Evolutionary conservation across 169 alveolate genomes (phyloP), one percentile per base, ranked within the genome.

Genomic region (Plasmodium berghei): DNA sequence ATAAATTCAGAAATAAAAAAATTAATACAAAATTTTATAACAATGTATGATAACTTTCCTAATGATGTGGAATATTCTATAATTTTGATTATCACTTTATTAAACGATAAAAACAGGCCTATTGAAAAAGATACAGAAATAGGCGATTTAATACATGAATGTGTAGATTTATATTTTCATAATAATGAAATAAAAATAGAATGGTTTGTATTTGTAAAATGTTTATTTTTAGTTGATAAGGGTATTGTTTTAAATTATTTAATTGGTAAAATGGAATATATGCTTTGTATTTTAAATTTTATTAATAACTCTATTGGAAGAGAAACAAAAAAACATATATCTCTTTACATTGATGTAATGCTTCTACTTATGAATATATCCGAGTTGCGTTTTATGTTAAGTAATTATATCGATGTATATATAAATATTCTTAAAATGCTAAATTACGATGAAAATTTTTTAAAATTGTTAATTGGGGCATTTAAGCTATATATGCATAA

Each of bases 401-500:
- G 26, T 59, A 46, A 62, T 48, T 67, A 80, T 58, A 80, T 80
- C 10, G 80, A 80, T 46, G 16, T 80, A 18, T 80, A 80, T 61
- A 28, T 67, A 14, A 54, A 54, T 12, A 80, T 80, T 16, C 49
- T 80, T 46, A 80, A 48, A 71, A 55, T 66, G 20, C 12, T 80
- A 22, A 69, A 69, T 26, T 80, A 80, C 67, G 90, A 80, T 59
- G 56, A 80, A 42, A 67, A 69, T 12, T 80, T 80, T 80, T 67
- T 80, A 20, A 80, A 80, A 34, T 26, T 80, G 14, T 49, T 80
- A 45, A 40, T 80, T 5, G 90, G 90, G 2, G 54, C 61, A 5
- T 80, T 80, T 62, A 80, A 80, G 26, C 62, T 80, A 48, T 80
- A 80, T 49, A 80, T 80, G 90, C 90, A 80, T 34, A 80, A 61